A percentile compares a stretch with the other conserved stretches of the same genome.
phyloP scores from a whole-genome alignment of 257 asterid genomes.

The Thymus mandschuricus region DNA sequence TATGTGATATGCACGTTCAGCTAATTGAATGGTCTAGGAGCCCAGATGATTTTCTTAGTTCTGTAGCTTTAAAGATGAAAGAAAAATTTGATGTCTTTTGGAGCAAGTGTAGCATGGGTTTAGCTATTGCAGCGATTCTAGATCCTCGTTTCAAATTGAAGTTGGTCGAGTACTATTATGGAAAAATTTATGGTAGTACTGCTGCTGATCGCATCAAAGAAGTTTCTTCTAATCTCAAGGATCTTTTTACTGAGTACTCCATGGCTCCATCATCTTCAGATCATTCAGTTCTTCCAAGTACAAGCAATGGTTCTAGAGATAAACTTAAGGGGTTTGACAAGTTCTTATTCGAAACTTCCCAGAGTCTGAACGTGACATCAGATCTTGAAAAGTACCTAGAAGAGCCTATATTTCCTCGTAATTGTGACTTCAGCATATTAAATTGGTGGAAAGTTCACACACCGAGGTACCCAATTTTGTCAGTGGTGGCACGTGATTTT shows the following conservation, averaged over 20 bases:
- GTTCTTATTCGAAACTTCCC: constrained; percentile 80
- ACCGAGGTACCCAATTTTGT: constrained; percentile 92
- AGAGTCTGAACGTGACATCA: constrained; percentile 62
- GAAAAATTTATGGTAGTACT: constrained; percentile 64
- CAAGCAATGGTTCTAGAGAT: constrained; percentile 62
- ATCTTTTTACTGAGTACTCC: constrained; percentile 73
- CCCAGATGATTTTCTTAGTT: constrained; percentile 72
- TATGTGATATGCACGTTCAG: constrained; percentile 84
- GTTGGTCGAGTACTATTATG: constrained; percentile 83
- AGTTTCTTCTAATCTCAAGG: constrained; percentile 65
- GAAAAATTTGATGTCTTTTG: constrained; percentile 76
- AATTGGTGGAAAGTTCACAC: constrained; percentile 99
- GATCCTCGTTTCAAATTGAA: constrained; percentile 97
- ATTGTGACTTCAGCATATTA: constrained; percentile 75
- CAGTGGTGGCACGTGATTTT: constrained; percentile 94
- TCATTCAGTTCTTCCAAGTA: constrained; percentile 46
- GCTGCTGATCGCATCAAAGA: constrained; percentile 65
- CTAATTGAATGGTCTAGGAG: constrained; percentile 84
- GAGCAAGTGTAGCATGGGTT: constrained; percentile 74
- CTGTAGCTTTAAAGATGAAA: constrained; percentile 78
- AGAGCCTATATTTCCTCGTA: constrained; percentile 93
- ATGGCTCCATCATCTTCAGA: constrained; percentile 54
- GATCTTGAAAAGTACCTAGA: constrained; percentile 88
- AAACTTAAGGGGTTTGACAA: constrained; percentile 91
- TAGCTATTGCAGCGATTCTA: constrained; percentile 80